Evolutionary conservation across 2,329 filamentous ascomycete species (phyloP).

Genomic region (Ascosphaera pollenicola): DNA sequence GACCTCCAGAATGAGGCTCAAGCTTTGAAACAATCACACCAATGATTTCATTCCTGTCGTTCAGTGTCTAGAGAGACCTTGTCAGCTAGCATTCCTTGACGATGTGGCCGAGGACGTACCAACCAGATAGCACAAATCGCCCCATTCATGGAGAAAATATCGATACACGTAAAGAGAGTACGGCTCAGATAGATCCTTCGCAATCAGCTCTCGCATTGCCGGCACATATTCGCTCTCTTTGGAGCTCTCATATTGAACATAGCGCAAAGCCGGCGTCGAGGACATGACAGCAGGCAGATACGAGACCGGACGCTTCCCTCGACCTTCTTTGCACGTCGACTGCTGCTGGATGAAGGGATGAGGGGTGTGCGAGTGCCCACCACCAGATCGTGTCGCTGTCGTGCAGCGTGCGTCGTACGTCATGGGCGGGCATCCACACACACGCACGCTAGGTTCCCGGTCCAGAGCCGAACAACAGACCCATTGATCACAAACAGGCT

Average conservation of each 20-base stretch:
- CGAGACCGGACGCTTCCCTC: too few species aligned
- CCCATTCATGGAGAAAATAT: slow-evolving; percentile 97
- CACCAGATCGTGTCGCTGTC: too few species aligned
- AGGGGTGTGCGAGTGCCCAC: too few species aligned
- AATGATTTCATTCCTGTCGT: slow-evolving; percentile 37
- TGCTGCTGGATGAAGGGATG: too few species aligned
- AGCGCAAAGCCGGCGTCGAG: slow-evolving; percentile 23
- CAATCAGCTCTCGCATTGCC: slow-evolving; percentile 77
- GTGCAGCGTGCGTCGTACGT: too few species aligned
- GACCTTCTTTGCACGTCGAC: too few species aligned
- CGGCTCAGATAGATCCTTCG: slow-evolving; percentile 87
- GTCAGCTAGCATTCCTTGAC: slow-evolving; percentile 12
- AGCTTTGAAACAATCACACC: slow-evolving; percentile 92
- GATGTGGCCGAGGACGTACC: slow-evolving; percentile 2
- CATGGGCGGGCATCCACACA: too few species aligned
- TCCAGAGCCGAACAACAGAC: too few species aligned
- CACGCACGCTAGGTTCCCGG: too few species aligned
- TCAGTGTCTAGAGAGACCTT: slow-evolving; percentile 30
- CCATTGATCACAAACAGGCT: too few species aligned
- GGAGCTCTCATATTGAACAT: slow-evolving; percentile 35
- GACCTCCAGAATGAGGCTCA: slow-evolving; percentile 69
- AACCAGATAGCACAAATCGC: slow-evolving; percentile 91
- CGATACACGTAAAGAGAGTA: slow-evolving; percentile 99
- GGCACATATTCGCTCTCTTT: slow-evolving; percentile 50
- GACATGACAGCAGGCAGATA: not conserved